These are phyloP conservation scores for Aspergillus sergii DNA, from an alignment of 2,329 filamentous ascomycete species.

Conservation along the genomic window DNA sequence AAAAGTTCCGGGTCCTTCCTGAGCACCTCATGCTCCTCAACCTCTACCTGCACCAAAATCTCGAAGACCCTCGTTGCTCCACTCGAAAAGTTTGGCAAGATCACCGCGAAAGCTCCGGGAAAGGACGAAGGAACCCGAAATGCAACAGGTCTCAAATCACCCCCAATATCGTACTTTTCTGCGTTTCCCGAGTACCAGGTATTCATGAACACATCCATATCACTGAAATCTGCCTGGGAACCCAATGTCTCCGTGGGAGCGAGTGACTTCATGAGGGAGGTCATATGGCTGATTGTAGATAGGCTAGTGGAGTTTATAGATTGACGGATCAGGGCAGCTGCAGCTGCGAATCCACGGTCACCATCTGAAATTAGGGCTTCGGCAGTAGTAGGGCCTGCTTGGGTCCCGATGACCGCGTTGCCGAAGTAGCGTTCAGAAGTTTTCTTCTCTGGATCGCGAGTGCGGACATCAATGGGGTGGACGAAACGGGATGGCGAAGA, in stretches of 20 bases:
- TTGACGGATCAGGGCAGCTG: slow-evolving; percentile 24
- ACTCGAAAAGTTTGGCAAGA: slow-evolving; percentile 22
- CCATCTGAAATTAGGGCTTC: slow-evolving; percentile 12
- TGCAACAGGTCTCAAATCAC: slow-evolving; percentile 16
- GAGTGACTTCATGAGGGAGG: slow-evolving; percentile 18
- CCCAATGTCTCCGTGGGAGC: slow-evolving; percentile 17
- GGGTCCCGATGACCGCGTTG: slow-evolving; percentile 22
- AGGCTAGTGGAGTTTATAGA: slow-evolving; percentile 18
- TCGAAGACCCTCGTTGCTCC: slow-evolving; percentile 18
- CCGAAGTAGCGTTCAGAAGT: slow-evolving; percentile 26
- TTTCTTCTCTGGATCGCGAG: slow-evolving; percentile 22
- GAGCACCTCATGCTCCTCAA: slow-evolving; percentile 19
- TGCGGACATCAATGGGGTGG: slow-evolving; percentile 26
- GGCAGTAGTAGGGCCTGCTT: slow-evolving; percentile 18
- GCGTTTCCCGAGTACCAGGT: slow-evolving; percentile 25
- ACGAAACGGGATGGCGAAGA: slow-evolving; percentile 14
- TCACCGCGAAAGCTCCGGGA: slow-evolving; percentile 16
- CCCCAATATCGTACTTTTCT: slow-evolving; percentile 25
- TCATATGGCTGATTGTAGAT: slow-evolving; percentile 17
- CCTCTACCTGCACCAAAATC: slow-evolving; percentile 20
- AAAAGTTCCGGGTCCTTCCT: slow-evolving; percentile 20
- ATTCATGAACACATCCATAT: slow-evolving; percentile 28
- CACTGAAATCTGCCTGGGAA: slow-evolving; percentile 19
- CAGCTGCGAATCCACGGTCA: slow-evolving; percentile 17
- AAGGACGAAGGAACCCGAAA: slow-evolving; percentile 16